These are phyloP conservation scores for Cystobasidium ongulense DNA, from an alignment of 768 basidiomycete species.

Conservation along the genomic window DNA sequence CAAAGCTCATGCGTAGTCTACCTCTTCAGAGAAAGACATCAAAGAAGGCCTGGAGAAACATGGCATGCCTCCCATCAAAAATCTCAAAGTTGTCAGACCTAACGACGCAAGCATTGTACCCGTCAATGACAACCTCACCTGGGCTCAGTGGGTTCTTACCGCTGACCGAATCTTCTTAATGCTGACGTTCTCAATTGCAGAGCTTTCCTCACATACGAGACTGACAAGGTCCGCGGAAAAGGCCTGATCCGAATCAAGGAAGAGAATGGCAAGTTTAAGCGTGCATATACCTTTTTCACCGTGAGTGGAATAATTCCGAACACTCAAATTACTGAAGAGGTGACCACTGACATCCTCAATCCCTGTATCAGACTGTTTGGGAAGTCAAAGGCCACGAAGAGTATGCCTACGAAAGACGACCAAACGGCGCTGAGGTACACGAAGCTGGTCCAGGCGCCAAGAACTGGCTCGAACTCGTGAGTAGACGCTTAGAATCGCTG, in stretches of 20 bases:
- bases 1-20: not conserved
- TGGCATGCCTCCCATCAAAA: slow-evolving; percentile 35
- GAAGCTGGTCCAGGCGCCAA: slow-evolving; percentile 14
- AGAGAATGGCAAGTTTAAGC: slow-evolving; percentile 33
- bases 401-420: slow-evolving; percentile 33
- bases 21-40: slow-evolving; percentile 34
- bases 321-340: not conserved
- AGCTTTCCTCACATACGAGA: slow-evolving; percentile 40
- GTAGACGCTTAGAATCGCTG: too few relatives aligned
- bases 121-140: slow-evolving; percentile 34
- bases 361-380: slow-evolving; percentile 28
- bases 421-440: slow-evolving; percentile 40
- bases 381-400: slow-evolving; percentile 41
- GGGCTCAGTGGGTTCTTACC: slow-evolving; percentile 32
- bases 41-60: slow-evolving; percentile 31
- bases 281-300: slow-evolving; percentile 40
- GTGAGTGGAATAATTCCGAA: slow-evolving; percentile 8
- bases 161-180: not conserved
- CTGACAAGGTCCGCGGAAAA: slow-evolving; percentile 33
- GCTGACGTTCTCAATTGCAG: slow-evolving; percentile 1
- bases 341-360: not conserved
- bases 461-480: slow-evolving; percentile 53
- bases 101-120: slow-evolving; percentile 33
- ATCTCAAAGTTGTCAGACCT: slow-evolving; percentile 28
- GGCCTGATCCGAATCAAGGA: slow-evolving; percentile 38